Evolutionary conservation across 1,139 yeast genomes (phyloP).

Genomic region (Saccharomycopsis hybrid): DNA sequence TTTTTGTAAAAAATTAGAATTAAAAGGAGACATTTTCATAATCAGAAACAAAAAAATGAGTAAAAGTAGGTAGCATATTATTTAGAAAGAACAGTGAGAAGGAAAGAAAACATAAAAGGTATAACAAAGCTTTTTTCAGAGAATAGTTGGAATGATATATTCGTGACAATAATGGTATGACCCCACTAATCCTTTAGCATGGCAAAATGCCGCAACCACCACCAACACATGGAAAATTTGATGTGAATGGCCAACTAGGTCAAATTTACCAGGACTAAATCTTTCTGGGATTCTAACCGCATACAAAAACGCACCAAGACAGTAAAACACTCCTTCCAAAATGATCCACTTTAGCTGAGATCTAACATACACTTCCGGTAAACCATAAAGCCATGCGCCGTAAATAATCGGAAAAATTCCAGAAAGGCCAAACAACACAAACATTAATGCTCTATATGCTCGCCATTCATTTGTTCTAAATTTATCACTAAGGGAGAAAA

Average conservation of each 20-base stretch:
- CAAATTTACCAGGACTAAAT: conserved; percentile 58
- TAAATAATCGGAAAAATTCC: conserved; percentile 64
- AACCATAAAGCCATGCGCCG: conserved; percentile 42
- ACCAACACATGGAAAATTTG: conserved; percentile 83
- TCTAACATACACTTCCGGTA: conserved; percentile 40
- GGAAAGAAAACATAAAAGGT: too few species aligned
- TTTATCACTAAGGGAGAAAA: conserved; percentile 55
- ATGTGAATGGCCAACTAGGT: conserved; percentile 77
- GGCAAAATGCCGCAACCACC: conserved; percentile 74
- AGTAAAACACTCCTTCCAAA: conserved; percentile 67
- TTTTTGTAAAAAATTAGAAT: too few species aligned
- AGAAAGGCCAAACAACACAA: conserved; percentile 73
- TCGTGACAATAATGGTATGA: conserved; percentile 49
- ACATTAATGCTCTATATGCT: conserved; percentile 70
- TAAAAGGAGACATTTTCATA: too few species aligned
- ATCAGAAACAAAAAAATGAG: too few species aligned
- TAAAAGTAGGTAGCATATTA: too few species aligned
- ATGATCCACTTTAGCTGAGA: conserved; percentile 57
- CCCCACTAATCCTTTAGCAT: conserved; percentile 57
- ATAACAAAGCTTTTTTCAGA: too few species aligned
- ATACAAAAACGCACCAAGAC: conserved; percentile 71
- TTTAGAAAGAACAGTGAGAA: too few species aligned
- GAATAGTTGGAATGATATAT: conserved; percentile 4
- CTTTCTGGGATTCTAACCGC: conserved; percentile 79
- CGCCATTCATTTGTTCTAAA: conserved; percentile 70